phyloP scores from a whole-genome alignment of 2,329 filamentous ascomycete genomes.

The Curvularia eragrostidis region DNA sequence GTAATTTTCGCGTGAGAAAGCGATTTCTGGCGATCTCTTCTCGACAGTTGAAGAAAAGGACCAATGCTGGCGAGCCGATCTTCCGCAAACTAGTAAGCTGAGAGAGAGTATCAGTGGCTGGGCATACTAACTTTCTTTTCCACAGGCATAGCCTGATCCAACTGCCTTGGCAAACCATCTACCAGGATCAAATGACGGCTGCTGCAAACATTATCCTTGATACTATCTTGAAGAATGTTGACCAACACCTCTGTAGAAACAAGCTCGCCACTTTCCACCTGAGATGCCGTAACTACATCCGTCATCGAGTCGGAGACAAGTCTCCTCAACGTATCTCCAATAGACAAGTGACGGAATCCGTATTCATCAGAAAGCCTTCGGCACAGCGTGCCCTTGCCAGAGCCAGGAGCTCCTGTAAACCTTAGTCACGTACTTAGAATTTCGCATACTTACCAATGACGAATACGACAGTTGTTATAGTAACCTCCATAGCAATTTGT shows the following conservation, averaged over 20 bases:
- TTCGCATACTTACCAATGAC: constrained; percentile 14
- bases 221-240: background rate
- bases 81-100: background rate
- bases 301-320: constrained; percentile 1
- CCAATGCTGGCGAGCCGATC: constrained; percentile 4
- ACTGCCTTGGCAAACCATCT: constrained; percentile 11
- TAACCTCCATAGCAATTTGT: background rate
- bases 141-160: constrained; percentile 10
- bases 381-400: constrained; percentile 41
- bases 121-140: constrained; percentile 7
- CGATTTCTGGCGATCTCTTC: constrained; percentile 8
- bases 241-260: background rate
- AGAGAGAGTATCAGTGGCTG: background rate
- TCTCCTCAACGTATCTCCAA: constrained; percentile 31
- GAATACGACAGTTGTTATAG: constrained; percentile 8
- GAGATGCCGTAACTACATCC: background rate
- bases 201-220: background rate
- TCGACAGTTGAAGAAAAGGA: constrained; percentile 11
- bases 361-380: constrained; percentile 21
- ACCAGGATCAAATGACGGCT: constrained; percentile 1
- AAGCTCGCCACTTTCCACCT: background rate
- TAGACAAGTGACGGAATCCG: constrained; percentile 34
- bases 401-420: constrained; percentile 36
- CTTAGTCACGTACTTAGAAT: constrained; percentile 10
- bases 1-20: constrained; percentile 13